Evolutionary conservation across 106 monocot species (phyloP).

Genomic region (Hemerocallis citrina): DNA sequence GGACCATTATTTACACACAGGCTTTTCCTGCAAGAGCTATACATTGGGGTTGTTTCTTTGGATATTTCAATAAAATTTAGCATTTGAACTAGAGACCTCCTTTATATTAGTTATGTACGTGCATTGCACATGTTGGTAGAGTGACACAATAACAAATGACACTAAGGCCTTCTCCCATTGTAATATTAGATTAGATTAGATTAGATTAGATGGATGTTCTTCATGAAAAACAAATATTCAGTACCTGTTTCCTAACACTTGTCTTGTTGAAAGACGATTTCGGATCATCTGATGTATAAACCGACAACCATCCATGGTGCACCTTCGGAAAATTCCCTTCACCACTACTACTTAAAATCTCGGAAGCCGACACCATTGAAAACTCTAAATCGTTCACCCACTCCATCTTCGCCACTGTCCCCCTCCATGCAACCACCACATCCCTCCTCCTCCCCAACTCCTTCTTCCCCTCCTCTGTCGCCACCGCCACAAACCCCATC

Average conservation of each 20-base stretch:
- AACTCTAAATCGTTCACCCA: constrained; percentile 45
- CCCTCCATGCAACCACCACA: constrained; percentile 58
- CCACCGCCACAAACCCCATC: constrained; percentile 70
- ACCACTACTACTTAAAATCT: background rate
- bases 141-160: too few relatives aligned
- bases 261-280: constrained; percentile 18
- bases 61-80: too few relatives aligned
- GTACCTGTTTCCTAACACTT: constrained; percentile 32
- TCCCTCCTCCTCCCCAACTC: constrained; percentile 50
- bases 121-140: too few relatives aligned
- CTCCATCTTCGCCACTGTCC: constrained; percentile 37
- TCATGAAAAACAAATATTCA: background rate
- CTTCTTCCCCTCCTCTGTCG: constrained; percentile 39
- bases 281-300: constrained; percentile 30
- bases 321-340: constrained; percentile 9
- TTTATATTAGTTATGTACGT: too few relatives aligned
- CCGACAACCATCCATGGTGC: constrained; percentile 27
- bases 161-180: too few relatives aligned
- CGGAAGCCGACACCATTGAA: constrained; percentile 14
- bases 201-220: too few relatives aligned
- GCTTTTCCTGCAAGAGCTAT: too few relatives aligned
- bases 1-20: too few relatives aligned
- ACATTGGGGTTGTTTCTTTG: too few relatives aligned
- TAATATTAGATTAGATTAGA: too few relatives aligned
- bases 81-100: too few relatives aligned